phyloP scores from a whole-genome alignment of 305 asterid species.

The Salvia sclarea region DNA sequence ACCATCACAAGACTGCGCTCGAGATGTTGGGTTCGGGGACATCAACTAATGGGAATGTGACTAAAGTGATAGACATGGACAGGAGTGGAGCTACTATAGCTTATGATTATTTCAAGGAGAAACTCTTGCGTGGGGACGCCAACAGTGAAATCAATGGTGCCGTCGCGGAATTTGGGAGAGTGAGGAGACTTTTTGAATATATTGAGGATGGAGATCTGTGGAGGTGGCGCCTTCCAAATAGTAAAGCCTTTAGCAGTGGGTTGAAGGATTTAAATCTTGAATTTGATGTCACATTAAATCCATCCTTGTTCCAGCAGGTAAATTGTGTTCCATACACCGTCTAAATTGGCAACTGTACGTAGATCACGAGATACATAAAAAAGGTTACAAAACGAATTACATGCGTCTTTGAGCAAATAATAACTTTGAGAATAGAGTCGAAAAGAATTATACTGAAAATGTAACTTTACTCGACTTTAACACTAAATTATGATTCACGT shows the following conservation, averaged over 20 bases:
- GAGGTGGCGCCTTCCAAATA: constrained; percentile 82
- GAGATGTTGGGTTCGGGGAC: constrained; percentile 59
- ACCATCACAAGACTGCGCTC: constrained; percentile 91
- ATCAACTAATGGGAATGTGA: constrained; percentile 54
- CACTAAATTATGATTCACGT: background rate
- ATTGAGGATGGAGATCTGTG: constrained; percentile 89
- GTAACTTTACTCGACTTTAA: background rate
- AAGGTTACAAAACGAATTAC: too few relatives aligned
- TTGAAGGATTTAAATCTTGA: constrained; percentile 73
- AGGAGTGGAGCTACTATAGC: constrained; percentile 96
- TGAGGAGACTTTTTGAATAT: constrained; percentile 70
- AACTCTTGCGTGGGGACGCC: constrained; percentile 45
- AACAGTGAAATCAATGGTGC: constrained; percentile 29
- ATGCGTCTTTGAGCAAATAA: constrained; percentile 9
- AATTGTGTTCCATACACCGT: constrained; percentile 21
- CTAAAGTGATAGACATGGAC: constrained; percentile 72
- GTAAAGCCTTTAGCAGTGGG: constrained; percentile 89
- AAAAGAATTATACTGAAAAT: background rate
- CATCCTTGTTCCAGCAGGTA: constrained; percentile 84
- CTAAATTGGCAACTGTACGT: constrained; percentile 12
- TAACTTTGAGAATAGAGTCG: background rate
- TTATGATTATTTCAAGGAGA: constrained; percentile 78
- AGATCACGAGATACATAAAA: background rate
- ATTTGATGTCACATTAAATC: constrained; percentile 65
- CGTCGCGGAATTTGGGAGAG: constrained; percentile 46